These are phyloP conservation scores for Hymenochaete sp. DNA, from an alignment of 1,284 basidiomycete genomes.

Conservation along the genomic window DNA sequence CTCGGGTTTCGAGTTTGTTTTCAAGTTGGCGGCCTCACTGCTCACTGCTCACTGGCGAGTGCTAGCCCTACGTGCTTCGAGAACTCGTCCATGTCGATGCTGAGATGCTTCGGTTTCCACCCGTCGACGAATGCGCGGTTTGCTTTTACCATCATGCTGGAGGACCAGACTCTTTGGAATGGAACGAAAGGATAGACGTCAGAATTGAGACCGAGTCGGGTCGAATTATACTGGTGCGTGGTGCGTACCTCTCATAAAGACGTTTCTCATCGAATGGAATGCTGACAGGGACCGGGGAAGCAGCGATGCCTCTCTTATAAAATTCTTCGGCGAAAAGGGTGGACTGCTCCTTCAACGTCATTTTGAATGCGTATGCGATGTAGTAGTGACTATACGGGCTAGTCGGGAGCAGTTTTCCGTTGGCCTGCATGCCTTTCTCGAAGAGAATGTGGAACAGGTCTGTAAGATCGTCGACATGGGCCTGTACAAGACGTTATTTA, in stretches of 20 bases:
- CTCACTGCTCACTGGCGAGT: constrained; percentile 23
- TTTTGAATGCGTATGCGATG: constrained; percentile 1
- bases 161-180: background rate
- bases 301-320: background rate
- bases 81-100: constrained; percentile 8
- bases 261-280: background rate
- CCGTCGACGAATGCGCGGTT: background rate
- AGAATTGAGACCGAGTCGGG: background rate
- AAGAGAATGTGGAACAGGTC: constrained; percentile 19
- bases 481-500: constrained; percentile 1
- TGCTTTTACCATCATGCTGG: background rate
- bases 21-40: too few relatives aligned
- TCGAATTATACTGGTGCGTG: background rate
- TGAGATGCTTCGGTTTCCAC: background rate
- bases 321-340: constrained; percentile 1
- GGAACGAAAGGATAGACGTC: constrained; percentile 1
- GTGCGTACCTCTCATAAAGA: background rate
- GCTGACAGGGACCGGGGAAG: background rate
- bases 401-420: background rate
- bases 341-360: constrained; percentile 5
- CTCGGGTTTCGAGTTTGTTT: too few relatives aligned
- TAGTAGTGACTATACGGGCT: constrained; percentile 10
- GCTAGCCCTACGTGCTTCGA: constrained; percentile 33
- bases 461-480: constrained; percentile 21
- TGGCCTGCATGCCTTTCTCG: constrained; percentile 8